Evolutionary conservation across 768 basidiomycete genomes (phyloP), one percentile per base, ranked within the genome.

Genomic region (Kwoniella sp.): DNA sequence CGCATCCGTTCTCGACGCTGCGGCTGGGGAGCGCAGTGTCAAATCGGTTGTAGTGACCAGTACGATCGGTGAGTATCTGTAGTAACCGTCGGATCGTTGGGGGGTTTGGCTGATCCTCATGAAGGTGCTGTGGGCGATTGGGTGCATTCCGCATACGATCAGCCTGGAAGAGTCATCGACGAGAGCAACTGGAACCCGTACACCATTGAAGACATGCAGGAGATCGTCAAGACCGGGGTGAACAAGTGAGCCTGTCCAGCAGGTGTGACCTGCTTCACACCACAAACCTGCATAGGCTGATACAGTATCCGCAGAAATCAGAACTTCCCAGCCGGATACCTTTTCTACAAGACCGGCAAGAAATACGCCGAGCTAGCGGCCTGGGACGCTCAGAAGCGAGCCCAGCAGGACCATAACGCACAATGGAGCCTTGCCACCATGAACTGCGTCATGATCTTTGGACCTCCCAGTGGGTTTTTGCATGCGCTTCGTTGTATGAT

Each of bases 161-260:
- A 69, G 28, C 47, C 22, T 19, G 60, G 57, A 20, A 53, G 36
- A 29, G 45, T 57, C 19, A 39, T 65, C 50, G 60, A 54, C 22
- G 68, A 70, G 49, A 43, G 62, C 15, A 59, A 67, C 43, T 67
- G 65, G 63, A 67, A 70, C 53, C 62, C 65, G 3, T 53, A 60
- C 42, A 62, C 65, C 17, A n/a, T 57, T 14, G 58, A 66, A 17
- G 56, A 66, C n/a, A 44, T 58, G 17, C 54, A 61, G 32, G 43
- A 56, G 39, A 56, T 65, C 31, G 45, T 45, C 34, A 26, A 50
- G n/a, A 52, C 33, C 12, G 38, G 38, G 7, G 17, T 22, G 25
- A 50, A 50, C 20, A 20, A 38, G 47, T 41, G 14, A 31, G 47
- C 29, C 22, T 26, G 31, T 32, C 31, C 31, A 8, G 31, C 8